Evolutionary conservation across 2,329 filamentous ascomycete species (phyloP).

Genomic region (Chrysosporium keratinophilum): DNA sequence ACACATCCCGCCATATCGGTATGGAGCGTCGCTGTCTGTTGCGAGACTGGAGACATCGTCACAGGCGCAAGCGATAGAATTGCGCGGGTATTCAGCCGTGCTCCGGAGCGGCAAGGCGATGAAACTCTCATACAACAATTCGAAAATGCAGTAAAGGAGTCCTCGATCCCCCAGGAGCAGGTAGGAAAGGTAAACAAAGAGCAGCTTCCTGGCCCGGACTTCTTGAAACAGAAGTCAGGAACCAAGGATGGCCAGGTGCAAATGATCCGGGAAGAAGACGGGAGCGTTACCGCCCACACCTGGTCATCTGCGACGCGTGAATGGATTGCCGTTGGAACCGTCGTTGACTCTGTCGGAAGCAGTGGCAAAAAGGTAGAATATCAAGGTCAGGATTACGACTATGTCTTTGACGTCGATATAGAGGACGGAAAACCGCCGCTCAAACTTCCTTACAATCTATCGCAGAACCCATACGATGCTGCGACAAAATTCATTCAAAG

Average conservation of each 20-base stretch:
- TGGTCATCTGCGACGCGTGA: constrained; percentile 65
- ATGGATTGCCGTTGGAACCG: constrained; percentile 86
- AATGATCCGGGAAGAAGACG: constrained; percentile 75
- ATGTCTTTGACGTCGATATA: constrained; percentile 92
- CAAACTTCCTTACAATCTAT: constrained; percentile 88
- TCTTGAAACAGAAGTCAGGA: constrained; percentile 67
- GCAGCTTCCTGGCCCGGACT: constrained; percentile 78
- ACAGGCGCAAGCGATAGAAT: constrained; percentile 82
- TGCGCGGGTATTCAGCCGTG: constrained; percentile 73
- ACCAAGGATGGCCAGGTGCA: constrained; percentile 96
- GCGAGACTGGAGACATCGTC: constrained; percentile 81
- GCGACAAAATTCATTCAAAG: constrained; percentile 83
- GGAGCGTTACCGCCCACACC: constrained; percentile 72
- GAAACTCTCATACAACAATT: constrained; percentile 60
- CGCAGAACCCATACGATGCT: constrained; percentile 83
- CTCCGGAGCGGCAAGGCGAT: constrained; percentile 57
- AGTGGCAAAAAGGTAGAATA: constrained; percentile 67
- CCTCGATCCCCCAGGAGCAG: constrained; percentile 79
- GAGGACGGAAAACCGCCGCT: constrained; percentile 86
- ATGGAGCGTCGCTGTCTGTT: constrained; percentile 78
- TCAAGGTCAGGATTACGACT: constrained; percentile 83
- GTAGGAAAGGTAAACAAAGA: constrained; percentile 81
- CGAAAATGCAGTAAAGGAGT: constrained; percentile 69
- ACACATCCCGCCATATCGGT: constrained; percentile 95
- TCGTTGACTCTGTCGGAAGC: constrained; percentile 79